Percentiles rank a stretch among this genome's conserved stretches.
Conservation (phyloP, 176 grass and related monocot genomes). For the Chrysopogon serrulatus region DNA sequence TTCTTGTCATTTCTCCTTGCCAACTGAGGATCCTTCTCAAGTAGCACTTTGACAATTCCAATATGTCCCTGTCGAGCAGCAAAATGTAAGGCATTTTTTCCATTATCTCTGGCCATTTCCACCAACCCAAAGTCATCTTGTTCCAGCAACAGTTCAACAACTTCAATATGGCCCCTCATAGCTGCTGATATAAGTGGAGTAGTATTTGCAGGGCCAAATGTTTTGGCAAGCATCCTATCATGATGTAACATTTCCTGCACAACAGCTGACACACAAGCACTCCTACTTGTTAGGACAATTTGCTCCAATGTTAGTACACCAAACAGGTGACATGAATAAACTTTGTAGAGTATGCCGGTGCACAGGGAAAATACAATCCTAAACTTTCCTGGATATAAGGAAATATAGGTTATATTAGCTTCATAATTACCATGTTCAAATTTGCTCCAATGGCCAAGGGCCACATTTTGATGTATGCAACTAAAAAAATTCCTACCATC, state of each 20-base stretch:
- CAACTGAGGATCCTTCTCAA: conserved; percentile 87
- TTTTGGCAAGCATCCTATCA: conserved; percentile 60
- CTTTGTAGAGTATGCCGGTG: neutral
- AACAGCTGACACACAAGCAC: conserved; percentile 42
- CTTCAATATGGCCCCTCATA: conserved; percentile 72
- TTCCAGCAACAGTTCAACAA: conserved; percentile 64
- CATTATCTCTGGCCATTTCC: conserved; percentile 79
- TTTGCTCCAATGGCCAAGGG: neutral
- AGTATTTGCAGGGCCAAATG: conserved; percentile 73
- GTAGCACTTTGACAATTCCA: conserved; percentile 66
- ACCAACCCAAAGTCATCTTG: conserved; percentile 69
- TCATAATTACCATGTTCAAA: conserved; percentile 1
- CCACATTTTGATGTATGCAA: conserved; percentile 7
- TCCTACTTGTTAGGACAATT: conserved; percentile 13
- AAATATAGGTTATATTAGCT: conserved; percentile 7
- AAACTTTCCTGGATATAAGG: neutral
- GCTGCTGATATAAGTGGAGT: conserved; percentile 83
- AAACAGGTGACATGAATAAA: neutral
- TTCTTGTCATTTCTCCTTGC: conserved; percentile 86
- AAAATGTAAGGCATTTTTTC: conserved; percentile 94
- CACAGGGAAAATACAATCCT: neutral
- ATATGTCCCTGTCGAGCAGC: conserved; percentile 80
- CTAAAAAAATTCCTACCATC: conserved; percentile 3
- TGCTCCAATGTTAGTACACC: neutral
- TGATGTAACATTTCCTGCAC: conserved; percentile 66